Percentiles rank a stretch among this genome's conserved stretches.
These are phyloP conservation scores for Cucurbita ficifolia DNA, from an alignment of 306 rosid species.

Conservation along the genomic window DNA sequence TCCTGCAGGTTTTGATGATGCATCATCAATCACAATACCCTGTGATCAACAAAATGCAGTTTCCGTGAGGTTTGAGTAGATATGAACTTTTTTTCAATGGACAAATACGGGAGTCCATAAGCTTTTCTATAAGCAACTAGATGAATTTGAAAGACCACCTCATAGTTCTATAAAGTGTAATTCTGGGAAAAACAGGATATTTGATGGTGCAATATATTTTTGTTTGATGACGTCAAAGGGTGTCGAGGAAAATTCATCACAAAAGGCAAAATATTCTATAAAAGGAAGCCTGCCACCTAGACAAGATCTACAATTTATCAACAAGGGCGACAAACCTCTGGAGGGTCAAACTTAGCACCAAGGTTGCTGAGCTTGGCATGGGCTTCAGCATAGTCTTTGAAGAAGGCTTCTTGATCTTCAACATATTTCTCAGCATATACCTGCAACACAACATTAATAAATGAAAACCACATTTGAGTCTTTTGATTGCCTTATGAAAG, in stretches of 20 bases:
- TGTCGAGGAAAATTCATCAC: background rate
- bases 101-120: background rate
- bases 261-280: background rate
- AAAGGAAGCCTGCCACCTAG: background rate
- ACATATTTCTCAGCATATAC: conserved; percentile 86
- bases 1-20: conserved; percentile 29
- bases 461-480: background rate
- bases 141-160: background rate
- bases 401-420: conserved; percentile 76
- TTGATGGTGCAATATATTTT: background rate
- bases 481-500: background rate
- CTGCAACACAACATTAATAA: conserved; percentile 19
- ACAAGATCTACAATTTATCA: background rate
- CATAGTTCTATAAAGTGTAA: background rate
- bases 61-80: background rate
- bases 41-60: conserved; percentile 11
- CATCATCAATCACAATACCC: conserved; percentile 61
- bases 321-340: conserved; percentile 51
- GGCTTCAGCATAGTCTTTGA: conserved; percentile 96
- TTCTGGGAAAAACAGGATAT: background rate
- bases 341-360: conserved; percentile 93
- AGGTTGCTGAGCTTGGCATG: conserved; percentile 92
- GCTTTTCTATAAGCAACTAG: background rate
- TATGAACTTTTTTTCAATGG: background rate
- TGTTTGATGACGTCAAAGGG: background rate